Evolutionary conservation across 2,329 filamentous ascomycete genomes (phyloP).

Genomic region (Fusarium stilboides): DNA sequence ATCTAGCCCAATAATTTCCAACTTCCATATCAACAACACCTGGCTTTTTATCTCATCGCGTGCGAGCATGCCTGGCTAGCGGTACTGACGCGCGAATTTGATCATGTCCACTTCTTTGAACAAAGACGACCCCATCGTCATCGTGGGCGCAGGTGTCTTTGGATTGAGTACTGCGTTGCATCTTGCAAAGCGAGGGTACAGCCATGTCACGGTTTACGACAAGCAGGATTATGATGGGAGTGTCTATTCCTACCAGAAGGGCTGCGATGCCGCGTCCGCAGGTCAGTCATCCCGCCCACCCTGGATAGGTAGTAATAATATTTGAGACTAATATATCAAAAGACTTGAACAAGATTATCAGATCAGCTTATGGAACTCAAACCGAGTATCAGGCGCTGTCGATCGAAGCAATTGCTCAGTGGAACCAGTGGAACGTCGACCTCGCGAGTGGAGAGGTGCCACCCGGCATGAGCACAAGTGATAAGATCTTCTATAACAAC

Average conservation of each 20-base stretch:
- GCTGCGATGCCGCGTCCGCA: conserved; percentile 60
- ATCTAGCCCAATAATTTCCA: too few species aligned
- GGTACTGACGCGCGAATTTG: too few species aligned
- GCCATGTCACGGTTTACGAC: conserved; percentile 64
- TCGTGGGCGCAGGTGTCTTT: too few species aligned
- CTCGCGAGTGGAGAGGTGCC: conserved; percentile 53
- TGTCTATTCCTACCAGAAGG: conserved; percentile 59
- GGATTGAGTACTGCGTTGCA: conserved; percentile 55
- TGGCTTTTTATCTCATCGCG: too few species aligned
- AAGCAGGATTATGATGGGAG: conserved; percentile 59
- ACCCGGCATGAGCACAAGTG: conserved; percentile 54
- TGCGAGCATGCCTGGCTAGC: too few species aligned
- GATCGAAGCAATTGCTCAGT: conserved; percentile 58
- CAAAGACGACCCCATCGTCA: conserved; percentile 27
- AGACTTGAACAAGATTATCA: conserved; percentile 59
- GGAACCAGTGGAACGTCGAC: conserved; percentile 63
- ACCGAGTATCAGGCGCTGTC: conserved; percentile 63
- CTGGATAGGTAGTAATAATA: too few species aligned
- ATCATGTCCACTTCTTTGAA: background rate
- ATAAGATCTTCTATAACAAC: conserved; percentile 58
- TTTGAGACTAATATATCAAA: background rate
- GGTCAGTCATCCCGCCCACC: conserved; percentile 42
- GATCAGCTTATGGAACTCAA: conserved; percentile 58
- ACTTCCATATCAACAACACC: too few species aligned
- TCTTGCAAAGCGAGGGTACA: conserved; percentile 59